phyloP scores from a whole-genome alignment of 768 basidiomycete genomes.

The Gymnopilus junonius region DNA sequence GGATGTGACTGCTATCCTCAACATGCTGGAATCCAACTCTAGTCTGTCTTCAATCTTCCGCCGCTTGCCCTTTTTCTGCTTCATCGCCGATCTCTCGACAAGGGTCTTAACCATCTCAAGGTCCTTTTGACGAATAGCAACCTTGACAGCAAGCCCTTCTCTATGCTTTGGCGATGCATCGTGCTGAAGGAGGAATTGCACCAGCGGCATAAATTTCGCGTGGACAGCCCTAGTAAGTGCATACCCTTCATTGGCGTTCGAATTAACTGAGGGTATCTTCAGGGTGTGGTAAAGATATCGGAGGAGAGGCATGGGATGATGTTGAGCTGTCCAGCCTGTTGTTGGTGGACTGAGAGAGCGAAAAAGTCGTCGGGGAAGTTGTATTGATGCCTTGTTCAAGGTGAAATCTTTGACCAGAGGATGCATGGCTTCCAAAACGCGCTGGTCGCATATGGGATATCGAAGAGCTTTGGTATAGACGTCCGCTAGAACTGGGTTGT shows the following conservation, averaged over 20 bases:
- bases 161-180: conserved; percentile 74
- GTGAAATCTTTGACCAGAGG: conserved; percentile 28
- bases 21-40: conserved; percentile 55
- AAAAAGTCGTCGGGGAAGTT: conserved; percentile 74
- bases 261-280: conserved; percentile 44
- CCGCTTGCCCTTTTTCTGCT: conserved; percentile 43
- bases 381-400: conserved; percentile 19
- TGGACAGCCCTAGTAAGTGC: conserved; percentile 81
- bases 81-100: conserved; percentile 41
- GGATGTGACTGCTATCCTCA: conserved; percentile 65
- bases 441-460: conserved; percentile 62
- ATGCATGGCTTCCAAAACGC: conserved; percentile 49
- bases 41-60: conserved; percentile 66
- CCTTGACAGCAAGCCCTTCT: conserved; percentile 64
- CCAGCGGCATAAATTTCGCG: conserved; percentile 62
- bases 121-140: conserved; percentile 77
- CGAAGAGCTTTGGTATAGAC: conserved; percentile 57
- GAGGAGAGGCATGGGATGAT: conserved; percentile 69
- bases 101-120: conserved; percentile 72
- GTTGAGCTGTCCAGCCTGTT: conserved; percentile 47
- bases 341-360: conserved; percentile 44
- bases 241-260: conserved; percentile 80
- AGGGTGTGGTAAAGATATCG: conserved; percentile 54
- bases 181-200: conserved; percentile 69
- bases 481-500: conserved; percentile 24